Base-by-base conservation (phyloP, 768 basidiomycete genomes). In the Calocybe indica region DNA sequence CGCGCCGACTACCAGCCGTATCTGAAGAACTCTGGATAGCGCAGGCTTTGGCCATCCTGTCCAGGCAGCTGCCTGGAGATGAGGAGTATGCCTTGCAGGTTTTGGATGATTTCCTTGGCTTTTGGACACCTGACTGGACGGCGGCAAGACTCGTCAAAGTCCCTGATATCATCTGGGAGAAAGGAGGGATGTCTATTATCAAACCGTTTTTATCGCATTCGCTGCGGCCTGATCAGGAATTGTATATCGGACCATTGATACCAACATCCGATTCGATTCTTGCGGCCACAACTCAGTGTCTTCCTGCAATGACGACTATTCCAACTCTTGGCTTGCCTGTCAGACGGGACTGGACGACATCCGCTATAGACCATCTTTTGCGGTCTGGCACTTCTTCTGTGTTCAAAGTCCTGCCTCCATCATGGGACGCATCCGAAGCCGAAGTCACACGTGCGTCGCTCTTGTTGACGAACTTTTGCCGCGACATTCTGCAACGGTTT, bases 401-500 rank as follows among this genome's bases (percentile, higher is more conserved):
- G 0, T 87, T 95, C 67, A 73, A 76, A 33, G 55, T 72, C 14
- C 73, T 88, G 1, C 88, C 92, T 0, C 51, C 66, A 0, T 70
- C 74, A 2, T 95, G 92, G 92, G 75, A 85, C 57, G 80, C 82
- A 0, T 83, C 82, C 3, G 93, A 97, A 62, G 70, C 79, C 9
- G 88, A 94, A 35, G 66, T 95, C 6, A 80, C 83, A 10, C 79
- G 85, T 13, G 78, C 80, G 0, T 76, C 83, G 6, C 66, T 97
- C 11, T 62, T 84, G 10, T 65, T 94, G n/a, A 71, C 76, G 1
- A 70, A 72, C 37, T 63, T 78, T 10, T 64, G 71, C 7, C 74
- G 76, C 30, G 70, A 77, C 39, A 62, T 77, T 5, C 56, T 84
- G 31, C 52, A 58, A 11, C 59, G 58, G 7, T 73, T 74, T 56